These are phyloP conservation scores for Corniculantispora saksenae DNA, from an alignment of 2,329 filamentous ascomycete genomes.

Conservation along the genomic window DNA sequence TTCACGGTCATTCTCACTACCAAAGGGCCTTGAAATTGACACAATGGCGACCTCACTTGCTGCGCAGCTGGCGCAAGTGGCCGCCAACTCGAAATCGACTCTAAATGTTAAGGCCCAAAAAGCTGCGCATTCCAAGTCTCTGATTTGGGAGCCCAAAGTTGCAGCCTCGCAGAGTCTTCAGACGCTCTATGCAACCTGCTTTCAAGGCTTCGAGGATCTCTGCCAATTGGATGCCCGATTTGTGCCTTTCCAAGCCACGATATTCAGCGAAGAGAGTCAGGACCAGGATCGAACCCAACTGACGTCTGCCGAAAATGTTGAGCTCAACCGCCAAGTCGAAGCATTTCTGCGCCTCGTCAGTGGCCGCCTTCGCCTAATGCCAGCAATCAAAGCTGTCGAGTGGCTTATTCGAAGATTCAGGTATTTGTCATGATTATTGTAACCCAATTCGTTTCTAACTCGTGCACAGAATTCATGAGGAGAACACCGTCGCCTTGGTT, in stretches of 20 bases:
- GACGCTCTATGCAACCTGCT: slow-evolving; percentile 81
- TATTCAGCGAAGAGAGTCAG: slow-evolving; percentile 95
- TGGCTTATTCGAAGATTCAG: slow-evolving; percentile 91
- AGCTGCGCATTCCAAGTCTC: slow-evolving; percentile 85
- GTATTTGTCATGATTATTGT: slow-evolving; percentile 43
- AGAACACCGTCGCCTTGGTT: slow-evolving; percentile 77
- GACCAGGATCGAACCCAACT: slow-evolving; percentile 84
- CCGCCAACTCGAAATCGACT: slow-evolving; percentile 84
- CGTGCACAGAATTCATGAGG: slow-evolving; percentile 74
- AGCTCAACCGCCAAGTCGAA: slow-evolving; percentile 76
- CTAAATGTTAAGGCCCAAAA: slow-evolving; percentile 93
- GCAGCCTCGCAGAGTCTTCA: slow-evolving; percentile 89
- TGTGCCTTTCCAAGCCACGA: slow-evolving; percentile 67
- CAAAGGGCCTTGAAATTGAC: slow-evolving; percentile 7
- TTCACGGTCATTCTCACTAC: neutral
- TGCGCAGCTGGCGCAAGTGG: slow-evolving; percentile 90
- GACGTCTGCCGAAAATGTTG: slow-evolving; percentile 76
- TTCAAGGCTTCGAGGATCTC: slow-evolving; percentile 87
- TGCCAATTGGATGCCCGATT: slow-evolving; percentile 86
- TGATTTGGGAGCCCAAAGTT: slow-evolving; percentile 86
- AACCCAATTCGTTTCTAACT: slow-evolving; percentile 12
- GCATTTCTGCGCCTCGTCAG: slow-evolving; percentile 81
- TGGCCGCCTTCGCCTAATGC: slow-evolving; percentile 76
- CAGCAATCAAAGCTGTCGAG: slow-evolving; percentile 87
- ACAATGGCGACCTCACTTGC: slow-evolving; percentile 83